These are phyloP conservation scores for Trifolium repens DNA, from an alignment of 306 rosid species.

Conservation along the genomic window DNA sequence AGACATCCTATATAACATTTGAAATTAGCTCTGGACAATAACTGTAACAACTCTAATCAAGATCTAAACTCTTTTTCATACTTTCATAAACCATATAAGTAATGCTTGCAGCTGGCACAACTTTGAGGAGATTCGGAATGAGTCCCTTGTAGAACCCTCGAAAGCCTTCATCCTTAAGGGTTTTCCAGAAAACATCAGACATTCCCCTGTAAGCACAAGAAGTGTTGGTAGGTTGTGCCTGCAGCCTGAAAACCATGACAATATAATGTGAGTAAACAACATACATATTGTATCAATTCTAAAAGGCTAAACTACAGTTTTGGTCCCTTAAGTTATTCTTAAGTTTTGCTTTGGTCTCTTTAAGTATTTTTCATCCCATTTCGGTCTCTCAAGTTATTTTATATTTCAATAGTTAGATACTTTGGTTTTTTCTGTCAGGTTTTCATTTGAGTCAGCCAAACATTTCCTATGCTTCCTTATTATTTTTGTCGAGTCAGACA, in stretches of 20 bases:
- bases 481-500: background rate
- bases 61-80: conserved; percentile 58
- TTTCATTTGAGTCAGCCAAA: background rate
- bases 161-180: conserved; percentile 50
- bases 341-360: background rate
- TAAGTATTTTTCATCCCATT: background rate
- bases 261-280: conserved; percentile 30
- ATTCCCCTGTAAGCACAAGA: conserved; percentile 55
- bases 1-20: conserved; percentile 52
- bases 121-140: conserved; percentile 65
- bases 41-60: conserved; percentile 44
- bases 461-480: background rate
- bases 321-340: background rate
- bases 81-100: conserved; percentile 60
- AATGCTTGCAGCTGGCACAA: conserved; percentile 67
- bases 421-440: background rate
- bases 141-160: conserved; percentile 64
- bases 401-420: background rate
- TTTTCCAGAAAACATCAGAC: conserved; percentile 62
- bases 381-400: background rate
- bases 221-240: conserved; percentile 51
- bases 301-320: background rate
- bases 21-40: conserved; percentile 38
- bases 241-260: conserved; percentile 49
- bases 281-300: conserved; percentile 7